phyloP scores from a whole-genome alignment of 768 basidiomycete genomes.

The Kwoniella mangroviensis region DNA sequence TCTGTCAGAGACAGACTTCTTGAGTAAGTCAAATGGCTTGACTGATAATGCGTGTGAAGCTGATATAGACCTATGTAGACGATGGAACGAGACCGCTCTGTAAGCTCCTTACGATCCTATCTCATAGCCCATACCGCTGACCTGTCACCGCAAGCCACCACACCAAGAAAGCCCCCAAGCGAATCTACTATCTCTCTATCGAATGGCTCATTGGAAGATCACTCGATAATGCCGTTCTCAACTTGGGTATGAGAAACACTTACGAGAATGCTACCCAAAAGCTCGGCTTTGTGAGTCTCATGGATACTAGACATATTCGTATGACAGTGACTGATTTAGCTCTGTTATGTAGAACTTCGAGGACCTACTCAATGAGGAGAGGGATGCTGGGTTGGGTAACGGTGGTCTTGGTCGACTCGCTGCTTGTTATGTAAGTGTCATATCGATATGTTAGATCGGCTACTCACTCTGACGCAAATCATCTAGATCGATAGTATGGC shows the following conservation, averaged over 20 bases:
- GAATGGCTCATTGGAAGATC: conserved; percentile 68
- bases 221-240: conserved; percentile 75
- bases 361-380: conserved; percentile 82
- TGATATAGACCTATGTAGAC: background rate
- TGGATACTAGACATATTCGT: background rate
- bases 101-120: conserved; percentile 20
- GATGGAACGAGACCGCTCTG: conserved; percentile 78
- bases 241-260: conserved; percentile 79
- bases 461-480: conserved; percentile 4
- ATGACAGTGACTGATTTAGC: background rate
- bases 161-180: conserved; percentile 57
- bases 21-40: conserved; percentile 60
- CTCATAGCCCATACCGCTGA: background rate
- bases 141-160: conserved; percentile 46
- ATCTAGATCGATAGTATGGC: conserved; percentile 73
- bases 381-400: conserved; percentile 93
- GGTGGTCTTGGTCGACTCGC: conserved; percentile 95
- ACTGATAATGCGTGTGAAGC: conserved; percentile 5
- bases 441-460: background rate
- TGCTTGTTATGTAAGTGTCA: conserved; percentile 78
- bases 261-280: conserved; percentile 70
- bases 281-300: conserved; percentile 71
- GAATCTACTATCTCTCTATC: conserved; percentile 85
- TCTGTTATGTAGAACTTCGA: conserved; percentile 65
- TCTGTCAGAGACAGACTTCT: conserved; percentile 86